phyloP scores from a whole-genome alignment of 139 green algal species.

The Chlorella ohadii region DNA sequence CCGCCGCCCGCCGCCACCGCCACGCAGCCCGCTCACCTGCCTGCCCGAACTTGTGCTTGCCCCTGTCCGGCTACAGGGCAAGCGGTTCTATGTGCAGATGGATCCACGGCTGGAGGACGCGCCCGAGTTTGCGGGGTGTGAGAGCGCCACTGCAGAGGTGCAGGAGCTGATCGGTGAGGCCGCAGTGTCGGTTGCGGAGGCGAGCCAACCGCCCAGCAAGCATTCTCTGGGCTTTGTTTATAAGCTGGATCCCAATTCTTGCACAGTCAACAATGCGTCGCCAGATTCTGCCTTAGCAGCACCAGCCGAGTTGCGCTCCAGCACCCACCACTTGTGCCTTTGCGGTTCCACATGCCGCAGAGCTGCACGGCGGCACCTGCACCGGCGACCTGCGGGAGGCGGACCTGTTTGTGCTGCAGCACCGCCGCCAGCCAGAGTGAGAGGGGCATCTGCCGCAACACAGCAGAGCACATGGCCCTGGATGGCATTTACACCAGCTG shows the following conservation, averaged over 20 bases:
- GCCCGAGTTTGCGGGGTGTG: no score
- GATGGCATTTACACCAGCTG: background rate
- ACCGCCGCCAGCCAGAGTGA: conserved; percentile 11
- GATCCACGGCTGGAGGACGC: background rate
- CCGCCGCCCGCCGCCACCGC: background rate
- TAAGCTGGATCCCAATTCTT: no score
- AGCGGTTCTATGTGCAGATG: background rate
- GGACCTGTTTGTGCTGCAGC: conserved; percentile 12
- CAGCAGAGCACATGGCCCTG: background rate
- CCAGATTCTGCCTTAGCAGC: no score
- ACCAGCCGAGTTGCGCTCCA: no score
- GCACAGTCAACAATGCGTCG: background rate
- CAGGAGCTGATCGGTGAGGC: background rate
- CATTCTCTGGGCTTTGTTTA: no score
- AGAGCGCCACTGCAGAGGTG: background rate
- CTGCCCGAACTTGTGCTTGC: background rate
- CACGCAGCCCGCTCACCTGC: background rate
- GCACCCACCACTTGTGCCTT: background rate
- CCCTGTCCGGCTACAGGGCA: background rate
- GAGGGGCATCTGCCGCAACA: no score
- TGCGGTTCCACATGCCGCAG: background rate
- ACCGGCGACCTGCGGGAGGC: background rate
- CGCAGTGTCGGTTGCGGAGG: background rate
- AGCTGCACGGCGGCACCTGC: background rate
- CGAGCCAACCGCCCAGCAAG: no score